Conservation (phyloP, 2,329 filamentous ascomycete species). For the Akanthomyces lecanii region DNA sequence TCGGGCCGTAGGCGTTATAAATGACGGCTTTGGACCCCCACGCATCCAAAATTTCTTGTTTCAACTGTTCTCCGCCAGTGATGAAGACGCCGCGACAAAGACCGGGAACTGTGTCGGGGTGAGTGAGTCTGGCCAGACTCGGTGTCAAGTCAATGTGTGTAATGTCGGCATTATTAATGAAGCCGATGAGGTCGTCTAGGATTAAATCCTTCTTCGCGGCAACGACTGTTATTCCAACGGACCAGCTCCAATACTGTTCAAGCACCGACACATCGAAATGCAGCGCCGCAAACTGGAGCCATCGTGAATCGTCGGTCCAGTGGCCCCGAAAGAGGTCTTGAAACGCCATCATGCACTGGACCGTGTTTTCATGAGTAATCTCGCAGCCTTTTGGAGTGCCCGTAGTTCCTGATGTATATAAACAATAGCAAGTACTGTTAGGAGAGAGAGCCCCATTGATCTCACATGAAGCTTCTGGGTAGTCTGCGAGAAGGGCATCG, state of each 20-base stretch:
- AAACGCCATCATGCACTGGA: conserved; percentile 87
- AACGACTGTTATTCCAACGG: conserved; percentile 78
- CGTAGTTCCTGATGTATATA: conserved; percentile 86
- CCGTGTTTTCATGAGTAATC: conserved; percentile 81
- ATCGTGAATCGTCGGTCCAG: conserved; percentile 70
- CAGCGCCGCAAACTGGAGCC: conserved; percentile 90
- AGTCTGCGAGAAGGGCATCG: conserved; percentile 27
- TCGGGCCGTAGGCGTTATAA: conserved; percentile 90
- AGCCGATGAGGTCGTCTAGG: conserved; percentile 72
- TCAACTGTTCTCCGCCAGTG: conserved; percentile 82
- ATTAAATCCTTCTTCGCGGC: conserved; percentile 79
- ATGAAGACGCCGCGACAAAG: conserved; percentile 85
- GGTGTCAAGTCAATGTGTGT: conserved; percentile 92
- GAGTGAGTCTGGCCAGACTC: conserved; percentile 73
- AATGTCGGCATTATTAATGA: conserved; percentile 68
- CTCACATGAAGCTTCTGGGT: conserved; percentile 19
- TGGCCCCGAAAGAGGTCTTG: conserved; percentile 70
- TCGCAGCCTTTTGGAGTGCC: conserved; percentile 84
- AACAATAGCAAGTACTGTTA: conserved; percentile 68
- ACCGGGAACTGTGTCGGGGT: conserved; percentile 75
- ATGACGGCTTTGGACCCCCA: conserved; percentile 81
- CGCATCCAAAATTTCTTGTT: conserved; percentile 79
- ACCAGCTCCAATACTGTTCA: conserved; percentile 96
- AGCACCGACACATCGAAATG: conserved; percentile 93
- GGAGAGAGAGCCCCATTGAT: conserved; percentile 24